Evolutionary conservation across 305 asterid genomes (phyloP).

Genomic region (Plantago rigida): DNA sequence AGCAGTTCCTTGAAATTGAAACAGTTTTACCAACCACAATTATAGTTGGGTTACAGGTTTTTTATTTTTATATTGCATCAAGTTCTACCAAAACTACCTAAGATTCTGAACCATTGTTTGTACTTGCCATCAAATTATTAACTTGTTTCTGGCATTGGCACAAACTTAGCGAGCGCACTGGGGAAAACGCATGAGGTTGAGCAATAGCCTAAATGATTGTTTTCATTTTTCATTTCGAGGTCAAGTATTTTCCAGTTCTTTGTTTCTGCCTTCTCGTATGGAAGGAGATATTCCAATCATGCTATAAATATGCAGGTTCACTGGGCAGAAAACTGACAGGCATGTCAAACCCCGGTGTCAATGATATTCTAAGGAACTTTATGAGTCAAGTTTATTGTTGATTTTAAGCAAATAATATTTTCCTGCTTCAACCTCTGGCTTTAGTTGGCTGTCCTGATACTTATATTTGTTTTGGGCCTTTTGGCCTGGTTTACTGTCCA

Average conservation of each 20-base stretch:
- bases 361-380: neutral
- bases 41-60: neutral
- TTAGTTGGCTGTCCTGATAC: neutral
- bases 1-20: conserved; percentile 12
- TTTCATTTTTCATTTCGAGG: neutral
- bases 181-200: neutral
- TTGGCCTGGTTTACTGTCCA: neutral
- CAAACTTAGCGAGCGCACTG: too few species aligned
- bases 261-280: neutral
- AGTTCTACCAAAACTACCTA: neutral
- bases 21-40: neutral
- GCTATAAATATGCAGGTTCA: neutral
- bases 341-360: neutral
- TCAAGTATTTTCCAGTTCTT: neutral
- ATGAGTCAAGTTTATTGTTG: neutral
- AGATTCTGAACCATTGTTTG: neutral
- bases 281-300: neutral
- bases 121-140: neutral
- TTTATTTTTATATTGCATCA: conserved; percentile 11
- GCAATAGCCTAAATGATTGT: neutral
- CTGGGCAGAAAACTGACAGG: neutral
- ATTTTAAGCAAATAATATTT: neutral
- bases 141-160: neutral
- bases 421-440: too few species aligned
- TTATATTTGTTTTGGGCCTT: too few species aligned